Percentiles rank a stretch among this genome's conserved stretches.
phyloP scores from a whole-genome alignment of 2,329 filamentous ascomycete genomes.

The Chlorencoelia australis region DNA sequence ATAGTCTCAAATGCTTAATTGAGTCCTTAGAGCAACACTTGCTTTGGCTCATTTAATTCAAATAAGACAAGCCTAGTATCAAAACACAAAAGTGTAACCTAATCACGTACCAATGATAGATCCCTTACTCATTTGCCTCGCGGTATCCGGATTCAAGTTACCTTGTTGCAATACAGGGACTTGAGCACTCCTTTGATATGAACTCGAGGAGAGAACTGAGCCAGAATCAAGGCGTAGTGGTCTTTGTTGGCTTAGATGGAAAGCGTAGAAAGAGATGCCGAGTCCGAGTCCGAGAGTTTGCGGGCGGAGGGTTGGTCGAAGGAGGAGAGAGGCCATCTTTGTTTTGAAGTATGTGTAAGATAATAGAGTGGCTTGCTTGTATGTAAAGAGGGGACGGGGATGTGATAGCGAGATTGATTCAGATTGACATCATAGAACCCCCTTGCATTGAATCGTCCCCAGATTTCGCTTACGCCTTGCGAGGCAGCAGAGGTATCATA shows the following conservation, averaged over 20 bases:
- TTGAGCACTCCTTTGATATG: slow-evolving; percentile 23
- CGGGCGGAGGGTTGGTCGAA: slow-evolving; percentile 24
- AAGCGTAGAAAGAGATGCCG: slow-evolving; percentile 28
- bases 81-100: too few relatives aligned
- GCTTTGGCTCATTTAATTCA: too few relatives aligned
- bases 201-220: slow-evolving; percentile 8
- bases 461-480: too few relatives aligned
- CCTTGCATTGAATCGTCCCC: too few relatives aligned
- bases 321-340: slow-evolving; percentile 23
- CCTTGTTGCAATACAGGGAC: slow-evolving; percentile 15
- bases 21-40: too few relatives aligned
- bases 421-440: too few relatives aligned
- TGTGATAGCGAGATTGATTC: too few relatives aligned
- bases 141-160: slow-evolving; percentile 18
- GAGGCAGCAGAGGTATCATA: too few relatives aligned
- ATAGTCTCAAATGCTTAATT: too few relatives aligned
- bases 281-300: slow-evolving; percentile 27
- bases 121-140: slow-evolving; percentile 26
- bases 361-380: background rate
- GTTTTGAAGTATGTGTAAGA: background rate
- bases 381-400: background rate
- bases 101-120: slow-evolving; percentile 22
- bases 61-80: too few relatives aligned
- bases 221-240: slow-evolving; percentile 26
- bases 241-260: slow-evolving; percentile 21